These are phyloP conservation scores for Fusarium goolgardi DNA, from an alignment of 2,329 filamentous ascomycete genomes.

Conservation along the genomic window DNA sequence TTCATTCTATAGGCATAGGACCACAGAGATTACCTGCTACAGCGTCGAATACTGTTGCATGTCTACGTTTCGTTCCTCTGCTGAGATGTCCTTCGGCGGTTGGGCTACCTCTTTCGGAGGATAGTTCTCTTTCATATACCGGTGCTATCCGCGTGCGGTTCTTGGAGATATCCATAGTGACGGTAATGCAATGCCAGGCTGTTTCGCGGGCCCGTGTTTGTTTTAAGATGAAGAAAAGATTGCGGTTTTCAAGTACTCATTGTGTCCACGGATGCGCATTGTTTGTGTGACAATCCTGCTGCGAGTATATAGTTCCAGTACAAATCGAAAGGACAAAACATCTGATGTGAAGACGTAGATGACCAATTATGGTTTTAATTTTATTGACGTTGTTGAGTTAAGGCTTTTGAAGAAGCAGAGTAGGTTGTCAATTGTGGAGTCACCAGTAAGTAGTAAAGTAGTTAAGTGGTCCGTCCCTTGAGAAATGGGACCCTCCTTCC, in stretches of 20 bases:
- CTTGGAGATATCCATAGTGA: slow-evolving; percentile 28
- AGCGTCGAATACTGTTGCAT: slow-evolving; percentile 75
- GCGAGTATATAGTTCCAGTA: too few relatives aligned
- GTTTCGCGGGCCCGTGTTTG: background rate
- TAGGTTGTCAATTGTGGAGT: slow-evolving; percentile 38
- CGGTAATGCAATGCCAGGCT: background rate
- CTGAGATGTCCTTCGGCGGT: slow-evolving; percentile 19
- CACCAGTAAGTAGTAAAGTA: slow-evolving; percentile 7
- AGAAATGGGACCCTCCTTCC: background rate
- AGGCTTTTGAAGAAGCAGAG: slow-evolving; percentile 29
- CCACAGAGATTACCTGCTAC: slow-evolving; percentile 68
- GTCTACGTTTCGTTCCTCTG: slow-evolving; percentile 45
- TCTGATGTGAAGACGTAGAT: background rate
- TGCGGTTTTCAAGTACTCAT: slow-evolving; percentile 9
- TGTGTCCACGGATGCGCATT: slow-evolving; percentile 27
- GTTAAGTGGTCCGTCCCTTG: slow-evolving; percentile 24
- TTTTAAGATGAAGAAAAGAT: slow-evolving; percentile 24
- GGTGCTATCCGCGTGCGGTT: slow-evolving; percentile 13
- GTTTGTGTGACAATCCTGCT: slow-evolving; percentile 11
- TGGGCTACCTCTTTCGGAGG: slow-evolving; percentile 13
- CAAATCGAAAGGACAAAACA: background rate
- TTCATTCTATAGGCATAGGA: slow-evolving; percentile 18
- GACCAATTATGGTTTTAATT: background rate
- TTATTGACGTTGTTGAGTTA: slow-evolving; percentile 9
- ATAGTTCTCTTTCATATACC: slow-evolving; percentile 22